Conservation (phyloP, 768 basidiomycete species). For the Lentinula boryana region DNA sequence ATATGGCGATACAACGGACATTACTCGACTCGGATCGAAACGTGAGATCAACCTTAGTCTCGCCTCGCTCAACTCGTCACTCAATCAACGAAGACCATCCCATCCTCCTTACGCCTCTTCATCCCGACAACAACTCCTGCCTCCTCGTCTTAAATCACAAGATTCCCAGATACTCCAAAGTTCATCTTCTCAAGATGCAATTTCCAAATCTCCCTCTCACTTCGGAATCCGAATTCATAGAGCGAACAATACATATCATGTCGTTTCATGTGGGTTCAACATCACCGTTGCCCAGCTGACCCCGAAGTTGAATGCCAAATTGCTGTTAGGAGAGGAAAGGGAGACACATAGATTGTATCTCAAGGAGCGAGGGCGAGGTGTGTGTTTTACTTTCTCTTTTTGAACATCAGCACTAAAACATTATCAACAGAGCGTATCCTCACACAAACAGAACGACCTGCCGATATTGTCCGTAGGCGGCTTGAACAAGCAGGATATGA, state of each 20-base stretch:
- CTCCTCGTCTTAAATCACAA: not conserved
- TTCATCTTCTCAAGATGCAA: not conserved
- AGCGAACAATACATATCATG: conserved; percentile 64
- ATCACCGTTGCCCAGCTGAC: conserved; percentile 69
- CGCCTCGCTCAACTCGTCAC: not conserved
- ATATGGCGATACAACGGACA: not conserved
- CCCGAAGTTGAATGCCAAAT: conserved; percentile 52
- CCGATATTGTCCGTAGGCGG: conserved; percentile 75
- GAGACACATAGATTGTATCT: conserved; percentile 68
- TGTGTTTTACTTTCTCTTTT: not conserved
- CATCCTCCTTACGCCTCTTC: not conserved
- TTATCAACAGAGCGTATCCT: conserved; percentile 68
- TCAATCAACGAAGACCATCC: not conserved
- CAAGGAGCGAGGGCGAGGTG: conserved; percentile 75
- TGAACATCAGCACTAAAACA: too few relatives aligned
- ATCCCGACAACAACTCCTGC: not conserved
- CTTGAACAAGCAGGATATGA: conserved; percentile 89
- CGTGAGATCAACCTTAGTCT: not conserved
- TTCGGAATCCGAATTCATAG: conserved; percentile 76
- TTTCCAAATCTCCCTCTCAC: conserved; percentile 8
- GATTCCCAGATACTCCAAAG: not conserved
- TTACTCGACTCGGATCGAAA: not conserved
- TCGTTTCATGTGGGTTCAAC: conserved; percentile 54
- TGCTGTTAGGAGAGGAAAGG: conserved; percentile 41
- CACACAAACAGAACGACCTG: conserved; percentile 74